Evolutionary conservation across 2,329 filamentous ascomycete species (phyloP).

Genomic region (Bretziella fagacearum): DNA sequence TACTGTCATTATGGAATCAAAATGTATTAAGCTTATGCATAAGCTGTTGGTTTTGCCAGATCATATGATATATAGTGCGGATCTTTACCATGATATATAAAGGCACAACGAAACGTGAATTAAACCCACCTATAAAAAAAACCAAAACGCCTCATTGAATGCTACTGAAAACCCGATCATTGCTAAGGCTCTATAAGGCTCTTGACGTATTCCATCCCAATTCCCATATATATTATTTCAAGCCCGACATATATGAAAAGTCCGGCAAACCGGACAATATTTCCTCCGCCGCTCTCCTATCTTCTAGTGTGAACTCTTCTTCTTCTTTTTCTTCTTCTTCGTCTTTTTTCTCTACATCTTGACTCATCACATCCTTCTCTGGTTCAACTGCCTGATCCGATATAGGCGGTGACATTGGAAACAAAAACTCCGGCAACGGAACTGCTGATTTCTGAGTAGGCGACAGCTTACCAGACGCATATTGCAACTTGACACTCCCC

Average conservation of each 20-base stretch:
- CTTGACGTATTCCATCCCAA: too few species aligned
- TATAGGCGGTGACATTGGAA: neutral
- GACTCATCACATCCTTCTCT: neutral
- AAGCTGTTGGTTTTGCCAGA: too few species aligned
- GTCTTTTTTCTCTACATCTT: neutral
- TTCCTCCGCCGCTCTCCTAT: neutral
- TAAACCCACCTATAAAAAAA: neutral
- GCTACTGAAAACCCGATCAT: neutral
- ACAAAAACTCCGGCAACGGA: conserved; percentile 1
- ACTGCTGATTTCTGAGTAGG: neutral
- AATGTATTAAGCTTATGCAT: too few species aligned
- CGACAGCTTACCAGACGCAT: neutral
- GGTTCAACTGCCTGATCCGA: neutral
- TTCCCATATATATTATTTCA: neutral
- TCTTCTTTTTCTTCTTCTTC: neutral
- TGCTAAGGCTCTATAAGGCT: neutral
- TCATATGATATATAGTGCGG: too few species aligned
- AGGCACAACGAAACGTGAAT: too few species aligned
- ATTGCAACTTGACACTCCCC: neutral
- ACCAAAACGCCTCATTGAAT: conserved; percentile 1
- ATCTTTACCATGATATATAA: too few species aligned
- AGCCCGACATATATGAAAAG: conserved; percentile 9
- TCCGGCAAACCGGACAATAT: conserved; percentile 4
- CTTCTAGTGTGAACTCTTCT: neutral
- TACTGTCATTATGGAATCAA: too few species aligned